Evolutionary conservation across 2,329 filamentous ascomycete species (phyloP).

Genomic region (Diaporthe ilicicola): DNA sequence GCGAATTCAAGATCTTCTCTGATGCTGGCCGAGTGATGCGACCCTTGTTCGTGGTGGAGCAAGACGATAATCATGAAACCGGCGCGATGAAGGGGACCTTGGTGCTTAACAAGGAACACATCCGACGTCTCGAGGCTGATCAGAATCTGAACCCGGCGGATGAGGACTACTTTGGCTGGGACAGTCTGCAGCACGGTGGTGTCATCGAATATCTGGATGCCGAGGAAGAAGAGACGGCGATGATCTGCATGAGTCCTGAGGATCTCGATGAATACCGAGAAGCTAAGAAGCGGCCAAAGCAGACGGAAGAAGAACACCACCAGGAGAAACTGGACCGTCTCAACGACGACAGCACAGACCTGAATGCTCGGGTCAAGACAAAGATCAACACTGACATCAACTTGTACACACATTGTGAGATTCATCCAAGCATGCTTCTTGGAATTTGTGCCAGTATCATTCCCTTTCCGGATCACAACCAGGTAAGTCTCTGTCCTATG

Average conservation of each 20-base stretch:
- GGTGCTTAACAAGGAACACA: constrained; percentile 83
- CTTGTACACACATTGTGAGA: constrained; percentile 98
- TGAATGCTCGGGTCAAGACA: constrained; percentile 88
- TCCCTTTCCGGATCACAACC: constrained; percentile 98
- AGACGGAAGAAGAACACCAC: constrained; percentile 80
- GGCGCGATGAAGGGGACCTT: constrained; percentile 71
- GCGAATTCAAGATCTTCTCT: constrained; percentile 98
- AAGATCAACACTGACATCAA: constrained; percentile 87
- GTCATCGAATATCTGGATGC: constrained; percentile 97
- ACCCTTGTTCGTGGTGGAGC: constrained; percentile 92
- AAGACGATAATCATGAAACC: constrained; percentile 77
- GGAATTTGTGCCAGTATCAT: constrained; percentile 99
- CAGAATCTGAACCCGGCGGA: constrained; percentile 69
- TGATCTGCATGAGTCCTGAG: constrained; percentile 99
- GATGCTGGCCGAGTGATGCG: constrained; percentile 95
- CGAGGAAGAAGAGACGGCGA: constrained; percentile 97
- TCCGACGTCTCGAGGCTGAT: constrained; percentile 79
- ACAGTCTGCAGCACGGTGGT: constrained; percentile 82
- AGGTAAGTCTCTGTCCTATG: constrained; percentile 57
- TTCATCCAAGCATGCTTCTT: constrained; percentile 98
- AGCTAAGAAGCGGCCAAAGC: constrained; percentile 69
- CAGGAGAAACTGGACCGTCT: constrained; percentile 72
- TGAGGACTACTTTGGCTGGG: constrained; percentile 80
- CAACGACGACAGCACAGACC: constrained; percentile 72
- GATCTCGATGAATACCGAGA: constrained; percentile 83